Evolutionary conservation across 805 yeast species (phyloP).

Genomic region (Zygosaccharomyces gambellarensis): DNA sequence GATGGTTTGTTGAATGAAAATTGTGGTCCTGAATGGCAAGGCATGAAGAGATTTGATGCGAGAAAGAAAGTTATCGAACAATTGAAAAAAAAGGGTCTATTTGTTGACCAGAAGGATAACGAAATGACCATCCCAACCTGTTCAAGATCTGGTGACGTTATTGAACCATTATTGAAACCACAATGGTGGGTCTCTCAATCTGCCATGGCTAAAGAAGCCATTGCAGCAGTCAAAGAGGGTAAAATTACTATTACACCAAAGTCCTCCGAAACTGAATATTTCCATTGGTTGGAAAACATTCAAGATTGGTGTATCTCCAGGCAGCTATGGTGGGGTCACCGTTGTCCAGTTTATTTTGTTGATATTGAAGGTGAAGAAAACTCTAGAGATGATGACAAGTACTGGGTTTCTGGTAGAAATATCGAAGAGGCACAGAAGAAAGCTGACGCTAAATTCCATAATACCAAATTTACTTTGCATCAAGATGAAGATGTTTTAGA

Average conservation of each 20-base stretch:
- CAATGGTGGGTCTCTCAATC: slow-evolving; percentile 98
- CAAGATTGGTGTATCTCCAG: slow-evolving; percentile 99
- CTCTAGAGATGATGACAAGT: slow-evolving; percentile 56
- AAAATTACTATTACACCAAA: slow-evolving; percentile 78
- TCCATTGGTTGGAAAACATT: slow-evolving; percentile 91
- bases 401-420: slow-evolving; percentile 89
- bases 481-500: slow-evolving; percentile 98
- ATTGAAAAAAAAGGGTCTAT: slow-evolving; percentile 69
- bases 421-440: slow-evolving; percentile 78
- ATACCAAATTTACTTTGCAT: slow-evolving; percentile 63
- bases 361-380: slow-evolving; percentile 67
- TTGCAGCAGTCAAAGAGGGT: slow-evolving; percentile 79
- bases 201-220: slow-evolving; percentile 83
- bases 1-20: slow-evolving; percentile 85
- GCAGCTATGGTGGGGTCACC: slow-evolving; percentile 94
- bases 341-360: slow-evolving; percentile 93
- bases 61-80: slow-evolving; percentile 77
- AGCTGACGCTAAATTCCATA: slow-evolving; percentile 71
- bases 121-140: slow-evolving; percentile 94
- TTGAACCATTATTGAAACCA: slow-evolving; percentile 95
- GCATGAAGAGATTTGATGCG: slow-evolving; percentile 92
- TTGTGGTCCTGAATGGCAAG: slow-evolving; percentile 85
- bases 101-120: slow-evolving; percentile 81
- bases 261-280: slow-evolving; percentile 86
- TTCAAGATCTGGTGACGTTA: slow-evolving; percentile 94